A percentile compares a stretch with the other conserved stretches of the same genome.
These are phyloP conservation scores for Psilocybe cubensis DNA, from an alignment of 768 basidiomycete species.

Conservation along the genomic window DNA sequence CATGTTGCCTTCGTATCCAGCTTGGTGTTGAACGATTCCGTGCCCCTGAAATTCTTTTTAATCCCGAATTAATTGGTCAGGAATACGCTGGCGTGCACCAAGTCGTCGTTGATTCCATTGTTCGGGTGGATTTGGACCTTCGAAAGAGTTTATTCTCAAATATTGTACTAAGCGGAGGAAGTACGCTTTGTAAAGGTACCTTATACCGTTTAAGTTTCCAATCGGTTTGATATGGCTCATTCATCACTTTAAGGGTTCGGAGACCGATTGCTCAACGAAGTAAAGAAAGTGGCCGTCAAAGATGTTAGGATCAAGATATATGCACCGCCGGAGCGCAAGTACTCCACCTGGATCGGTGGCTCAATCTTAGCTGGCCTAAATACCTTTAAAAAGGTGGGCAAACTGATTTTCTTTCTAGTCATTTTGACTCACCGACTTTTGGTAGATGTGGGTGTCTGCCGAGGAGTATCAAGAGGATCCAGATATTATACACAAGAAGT, in stretches of 20 bases:
- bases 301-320: constrained; percentile 99
- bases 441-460: constrained; percentile 99
- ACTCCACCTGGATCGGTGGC: constrained; percentile 96
- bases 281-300: constrained; percentile 93
- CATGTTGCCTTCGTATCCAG: constrained; percentile 42
- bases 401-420: constrained; percentile 3
- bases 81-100: constrained; percentile 98
- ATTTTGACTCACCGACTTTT: constrained; percentile 12
- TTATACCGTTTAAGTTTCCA: constrained; percentile 16
- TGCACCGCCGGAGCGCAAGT: constrained; percentile 99
- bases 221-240: constrained; percentile 10
- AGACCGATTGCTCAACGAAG: constrained; percentile 93
- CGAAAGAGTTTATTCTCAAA: constrained; percentile 95
- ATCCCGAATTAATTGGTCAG: constrained; percentile 94
- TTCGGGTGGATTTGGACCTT: constrained; percentile 93
- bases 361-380: constrained; percentile 94
- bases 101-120: constrained; percentile 98
- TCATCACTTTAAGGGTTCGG: constrained; percentile 71
- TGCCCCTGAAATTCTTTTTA: constrained; percentile 97
- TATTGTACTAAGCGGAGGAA: constrained; percentile 95
- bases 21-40: constrained; percentile 94
- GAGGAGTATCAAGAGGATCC: constrained; percentile 99
- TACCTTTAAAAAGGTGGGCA: constrained; percentile 94
- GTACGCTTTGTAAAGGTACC: constrained; percentile 90
- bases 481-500: constrained; percentile 96